Base-by-base conservation (phyloP, 768 basidiomycete genomes). In the Mrakia hoshinonis region DNA sequence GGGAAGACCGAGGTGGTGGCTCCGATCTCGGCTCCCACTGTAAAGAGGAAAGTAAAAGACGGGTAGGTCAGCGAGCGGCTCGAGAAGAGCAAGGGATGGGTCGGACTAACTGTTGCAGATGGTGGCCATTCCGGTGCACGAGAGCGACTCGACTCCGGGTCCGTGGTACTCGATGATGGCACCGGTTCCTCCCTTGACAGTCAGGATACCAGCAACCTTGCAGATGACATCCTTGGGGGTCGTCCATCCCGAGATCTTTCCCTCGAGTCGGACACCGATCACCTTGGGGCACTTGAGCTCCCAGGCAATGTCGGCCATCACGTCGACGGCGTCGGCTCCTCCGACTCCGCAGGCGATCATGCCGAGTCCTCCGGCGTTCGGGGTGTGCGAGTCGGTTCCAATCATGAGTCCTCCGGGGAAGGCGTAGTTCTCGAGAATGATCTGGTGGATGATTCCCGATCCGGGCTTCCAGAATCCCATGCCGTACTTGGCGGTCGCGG, bases 301-400 rank as follows among this genome's bases (percentile, higher is more conserved):
- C n/a, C n/a, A n/a, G n/a, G n/a, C n/a, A n/a, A n/a, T n/a, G n/a
- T n/a, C n/a, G n/a, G n/a, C n/a, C n/a, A n/a, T n/a, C n/a, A 98
- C 95, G 76, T 99, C 95, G 77, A 99, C 95, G 43, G 95, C 95
- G 78, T 99, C 95, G 65, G 95, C 95, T 83, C 95, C 95, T 78
- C 95, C 96, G 75, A 98, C 96, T 86, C 95, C 95, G 80, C 95
- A 95, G n/a, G n/a, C n/a, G n/a, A n/a, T n/a, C n/a, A n/a, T n/a
- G n/a, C n/a, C n/a, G n/a, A n/a, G n/a, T n/a, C n/a, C n/a, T n/a
- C n/a, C n/a, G n/a, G n/a, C n/a, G n/a, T n/a, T n/a, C n/a, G n/a
- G n/a, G n/a, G n/a, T n/a, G n/a, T n/a, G n/a, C n/a, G n/a, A n/a
- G n/a, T n/a, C n/a, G n/a, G n/a, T n/a, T n/a, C n/a, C n/a, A n/a